Conservation (phyloP, 768 basidiomycete genomes). For the Termitomyces sp. region DNA sequence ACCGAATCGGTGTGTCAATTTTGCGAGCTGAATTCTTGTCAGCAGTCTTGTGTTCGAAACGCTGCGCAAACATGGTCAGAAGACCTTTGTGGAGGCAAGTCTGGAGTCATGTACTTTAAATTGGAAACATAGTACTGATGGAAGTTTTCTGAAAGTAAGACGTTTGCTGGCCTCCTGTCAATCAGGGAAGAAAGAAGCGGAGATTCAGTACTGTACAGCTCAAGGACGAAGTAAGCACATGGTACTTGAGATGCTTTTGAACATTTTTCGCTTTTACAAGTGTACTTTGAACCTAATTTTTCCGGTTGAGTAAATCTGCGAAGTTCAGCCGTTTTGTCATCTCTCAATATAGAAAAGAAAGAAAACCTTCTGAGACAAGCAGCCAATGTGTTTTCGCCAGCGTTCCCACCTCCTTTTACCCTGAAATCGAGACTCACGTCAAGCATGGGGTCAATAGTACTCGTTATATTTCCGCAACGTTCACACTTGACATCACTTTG, state of each 20-base stretch:
- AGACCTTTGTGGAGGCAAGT: background rate
- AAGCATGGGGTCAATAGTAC: slow-evolving; percentile 82
- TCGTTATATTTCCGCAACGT: slow-evolving; percentile 72
- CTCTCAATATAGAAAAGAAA: background rate
- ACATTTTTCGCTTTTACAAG: slow-evolving; percentile 65
- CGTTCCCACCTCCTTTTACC: slow-evolving; percentile 36
- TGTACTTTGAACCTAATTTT: slow-evolving; percentile 77
- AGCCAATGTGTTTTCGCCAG: slow-evolving; percentile 61
- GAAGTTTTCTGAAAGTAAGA: slow-evolving; percentile 78
- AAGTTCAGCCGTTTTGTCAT: background rate
- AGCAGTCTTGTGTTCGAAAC: slow-evolving; percentile 83
- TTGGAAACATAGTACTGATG: slow-evolving; percentile 89
- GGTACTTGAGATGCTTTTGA: slow-evolving; percentile 60
- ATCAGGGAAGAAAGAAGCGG: background rate
- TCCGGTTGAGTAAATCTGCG: slow-evolving; percentile 81
- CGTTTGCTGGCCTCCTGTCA: slow-evolving; percentile 75
- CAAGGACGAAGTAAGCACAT: slow-evolving; percentile 7
- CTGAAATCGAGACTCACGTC: slow-evolving; percentile 87
- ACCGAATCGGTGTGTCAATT: slow-evolving; percentile 77
- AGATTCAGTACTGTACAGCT: background rate
- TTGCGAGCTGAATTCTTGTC: slow-evolving; percentile 76
- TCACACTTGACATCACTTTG: slow-evolving; percentile 90
- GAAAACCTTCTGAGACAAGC: slow-evolving; percentile 69
- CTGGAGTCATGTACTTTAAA: slow-evolving; percentile 62
- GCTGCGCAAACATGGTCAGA: slow-evolving; percentile 36